These are phyloP conservation scores for Geranium rotundifolium DNA, from an alignment of 345 rosid species.

Conservation along the genomic window DNA sequence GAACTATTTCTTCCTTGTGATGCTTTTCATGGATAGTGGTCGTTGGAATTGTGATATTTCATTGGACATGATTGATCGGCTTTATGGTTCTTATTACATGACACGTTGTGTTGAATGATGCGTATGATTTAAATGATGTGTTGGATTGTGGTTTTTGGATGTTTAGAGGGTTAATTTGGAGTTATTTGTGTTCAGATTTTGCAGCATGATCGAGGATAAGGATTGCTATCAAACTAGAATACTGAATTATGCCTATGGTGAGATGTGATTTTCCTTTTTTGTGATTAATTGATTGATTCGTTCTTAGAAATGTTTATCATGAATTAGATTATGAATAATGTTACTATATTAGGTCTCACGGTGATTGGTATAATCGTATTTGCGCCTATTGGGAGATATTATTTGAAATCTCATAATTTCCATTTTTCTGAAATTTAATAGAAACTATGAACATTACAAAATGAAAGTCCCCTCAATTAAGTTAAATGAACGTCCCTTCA, in stretches of 20 bases:
- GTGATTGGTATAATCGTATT: no score
- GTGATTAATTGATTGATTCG: neutral
- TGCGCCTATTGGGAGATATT: no score
- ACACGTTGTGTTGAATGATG: no score
- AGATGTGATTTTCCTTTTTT: slow-evolving; percentile 5
- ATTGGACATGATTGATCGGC: no score
- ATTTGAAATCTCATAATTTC: no score
- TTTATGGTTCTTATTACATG: no score
- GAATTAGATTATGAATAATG: neutral
- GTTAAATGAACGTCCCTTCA: no score
- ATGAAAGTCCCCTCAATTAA: no score
- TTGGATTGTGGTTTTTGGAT: slow-evolving; percentile 1
- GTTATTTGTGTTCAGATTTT: slow-evolving; percentile 6
- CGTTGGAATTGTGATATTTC: neutral
- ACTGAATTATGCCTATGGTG: slow-evolving; percentile 76
- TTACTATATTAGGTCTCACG: neutral
- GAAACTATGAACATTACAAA: no score
- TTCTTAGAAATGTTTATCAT: neutral
- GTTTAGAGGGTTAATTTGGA: neutral
- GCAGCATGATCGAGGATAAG: slow-evolving; percentile 75
- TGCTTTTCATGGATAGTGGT: neutral
- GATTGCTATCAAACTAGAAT: slow-evolving; percentile 65
- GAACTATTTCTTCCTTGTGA: no score
- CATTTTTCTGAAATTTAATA: no score
- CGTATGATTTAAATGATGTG: no score